phyloP scores from a whole-genome alignment of 148 eudicot genomes.

The Vaccinium macrocarpon region DNA sequence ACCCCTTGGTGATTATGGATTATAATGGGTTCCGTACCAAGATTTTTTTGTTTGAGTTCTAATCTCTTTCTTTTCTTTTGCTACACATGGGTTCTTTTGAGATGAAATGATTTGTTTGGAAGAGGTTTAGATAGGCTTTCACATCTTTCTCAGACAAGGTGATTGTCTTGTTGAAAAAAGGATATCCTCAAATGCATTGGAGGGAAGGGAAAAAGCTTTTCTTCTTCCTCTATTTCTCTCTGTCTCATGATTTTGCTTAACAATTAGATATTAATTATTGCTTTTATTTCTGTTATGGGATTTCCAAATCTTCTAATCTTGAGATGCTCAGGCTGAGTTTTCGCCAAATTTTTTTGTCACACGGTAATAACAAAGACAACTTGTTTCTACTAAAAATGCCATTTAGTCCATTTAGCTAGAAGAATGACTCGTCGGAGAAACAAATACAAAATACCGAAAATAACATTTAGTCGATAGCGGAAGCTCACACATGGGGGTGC shows the following conservation, averaged over 20 bases:
- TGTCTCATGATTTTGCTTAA: neutral
- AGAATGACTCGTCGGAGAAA: no score
- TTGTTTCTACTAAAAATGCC: no score
- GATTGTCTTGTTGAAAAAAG: constrained; percentile 34
- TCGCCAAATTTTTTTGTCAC: no score
- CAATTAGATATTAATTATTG: constrained; percentile 14
- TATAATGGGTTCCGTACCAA: neutral
- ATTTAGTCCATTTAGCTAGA: no score
- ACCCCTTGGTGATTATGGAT: no score
- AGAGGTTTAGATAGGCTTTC: constrained; percentile 34
- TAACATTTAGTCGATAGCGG: no score
- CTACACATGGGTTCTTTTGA: neutral
- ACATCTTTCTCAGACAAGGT: constrained; percentile 46
- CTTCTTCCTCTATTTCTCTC: constrained; percentile 11
- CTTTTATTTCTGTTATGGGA: constrained; percentile 5
- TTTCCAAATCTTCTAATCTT: neutral
- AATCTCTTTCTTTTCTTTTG: neutral
- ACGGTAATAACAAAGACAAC: no score
- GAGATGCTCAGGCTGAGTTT: neutral
- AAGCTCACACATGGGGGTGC: no score
- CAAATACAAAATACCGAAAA: no score
- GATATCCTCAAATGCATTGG: constrained; percentile 23
- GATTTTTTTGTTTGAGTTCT: neutral
- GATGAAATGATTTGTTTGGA: constrained; percentile 11
- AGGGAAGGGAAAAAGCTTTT: constrained; percentile 23